Evolutionary conservation across 2,329 filamentous ascomycete genomes (phyloP).

Genomic region (Fragosphaeria purpurea): DNA sequence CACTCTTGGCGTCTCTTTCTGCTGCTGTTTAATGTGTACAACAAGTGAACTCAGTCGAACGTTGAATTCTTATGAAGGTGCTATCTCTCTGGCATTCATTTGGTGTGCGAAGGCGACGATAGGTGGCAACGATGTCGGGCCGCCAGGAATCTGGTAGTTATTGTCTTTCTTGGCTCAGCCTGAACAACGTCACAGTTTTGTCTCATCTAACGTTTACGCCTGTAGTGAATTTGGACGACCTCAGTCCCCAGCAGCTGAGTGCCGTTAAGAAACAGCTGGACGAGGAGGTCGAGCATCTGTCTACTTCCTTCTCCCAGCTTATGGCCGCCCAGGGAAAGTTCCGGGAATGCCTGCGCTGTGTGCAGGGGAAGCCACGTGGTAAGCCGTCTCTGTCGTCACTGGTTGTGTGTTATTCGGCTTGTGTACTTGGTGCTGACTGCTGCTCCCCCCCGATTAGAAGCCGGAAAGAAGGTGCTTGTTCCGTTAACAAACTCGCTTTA

Average conservation of each 20-base stretch:
- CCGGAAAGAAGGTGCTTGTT: constrained; percentile 60
- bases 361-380: constrained; percentile 34
- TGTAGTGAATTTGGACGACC: constrained; percentile 56
- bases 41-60: no score
- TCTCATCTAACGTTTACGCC: no score
- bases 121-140: constrained; percentile 8
- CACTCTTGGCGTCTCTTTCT: no score
- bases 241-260: constrained; percentile 76
- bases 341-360: constrained; percentile 74
- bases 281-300: constrained; percentile 90
- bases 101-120: no score
- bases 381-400: not conserved
- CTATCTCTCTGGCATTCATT: no score
- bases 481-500: constrained; percentile 92
- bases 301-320: constrained; percentile 78
- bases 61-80: no score
- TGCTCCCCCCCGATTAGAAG: constrained; percentile 1
- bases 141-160: constrained; percentile 11
- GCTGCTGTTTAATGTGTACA: no score
- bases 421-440: not conserved
- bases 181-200: no score
- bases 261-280: constrained; percentile 94
- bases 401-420: not conserved
- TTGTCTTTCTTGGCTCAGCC: no score
- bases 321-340: constrained; percentile 88